phyloP scores from a whole-genome alignment of 192 early-diverging fungal genomes.

The Backusella mclennaniae region DNA sequence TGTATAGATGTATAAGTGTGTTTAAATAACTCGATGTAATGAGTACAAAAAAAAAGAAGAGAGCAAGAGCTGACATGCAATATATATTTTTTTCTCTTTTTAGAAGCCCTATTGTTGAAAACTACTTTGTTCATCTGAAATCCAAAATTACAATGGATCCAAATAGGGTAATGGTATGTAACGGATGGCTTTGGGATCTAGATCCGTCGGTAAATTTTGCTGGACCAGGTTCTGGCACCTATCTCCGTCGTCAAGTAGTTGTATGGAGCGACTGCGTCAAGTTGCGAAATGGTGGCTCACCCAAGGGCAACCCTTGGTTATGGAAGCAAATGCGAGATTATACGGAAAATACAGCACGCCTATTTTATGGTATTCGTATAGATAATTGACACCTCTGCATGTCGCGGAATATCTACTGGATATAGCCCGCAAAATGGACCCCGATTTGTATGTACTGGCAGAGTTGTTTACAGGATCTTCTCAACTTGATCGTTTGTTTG shows the following conservation, averaged over 20 bases:
- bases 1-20: neutral
- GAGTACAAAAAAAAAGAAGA: neutral
- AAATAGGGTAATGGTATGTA: conserved; percentile 78
- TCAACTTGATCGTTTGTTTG: conserved; percentile 90
- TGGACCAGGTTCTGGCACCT: conserved; percentile 77
- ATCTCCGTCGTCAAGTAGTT: conserved; percentile 92
- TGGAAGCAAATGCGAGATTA: conserved; percentile 93
- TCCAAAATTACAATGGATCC: conserved; percentile 57
- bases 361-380: conserved; percentile 96
- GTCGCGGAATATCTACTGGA: conserved; percentile 92
- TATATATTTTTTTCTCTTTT: neutral
- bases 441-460: conserved; percentile 94
- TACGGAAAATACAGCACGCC: conserved; percentile 80
- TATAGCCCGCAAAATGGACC: conserved; percentile 75
- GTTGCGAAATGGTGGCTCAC: conserved; percentile 83
- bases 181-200: conserved; percentile 95
- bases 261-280: conserved; percentile 99
- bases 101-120: conserved; percentile 84
- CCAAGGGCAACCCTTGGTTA: conserved; percentile 90
- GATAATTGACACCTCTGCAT: conserved; percentile 99
- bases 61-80: too few species aligned
- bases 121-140: conserved; percentile 83
- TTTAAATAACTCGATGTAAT: neutral
- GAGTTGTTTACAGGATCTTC: conserved; percentile 98
- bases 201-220: conserved; percentile 94